Evolutionary conservation across 2,329 filamentous ascomycete species (phyloP), one percentile per base, ranked within the genome.

Genomic region (Penicillium sp.): DNA sequence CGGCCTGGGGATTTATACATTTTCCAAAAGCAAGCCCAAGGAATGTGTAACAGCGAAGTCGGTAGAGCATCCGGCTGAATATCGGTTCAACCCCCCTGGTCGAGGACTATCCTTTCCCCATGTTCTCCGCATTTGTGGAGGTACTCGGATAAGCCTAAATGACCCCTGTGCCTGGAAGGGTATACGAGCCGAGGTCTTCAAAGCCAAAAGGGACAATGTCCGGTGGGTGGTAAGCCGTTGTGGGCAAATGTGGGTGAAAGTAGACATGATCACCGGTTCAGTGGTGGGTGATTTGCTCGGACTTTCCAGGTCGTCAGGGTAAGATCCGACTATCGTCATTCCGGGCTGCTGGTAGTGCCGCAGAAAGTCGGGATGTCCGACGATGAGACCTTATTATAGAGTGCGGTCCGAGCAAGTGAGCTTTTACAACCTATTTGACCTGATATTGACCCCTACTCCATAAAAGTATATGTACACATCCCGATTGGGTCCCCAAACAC

Each of bases 101-200:
- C 31, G 15, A 34, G 13, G 31, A n/a, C 31, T 34, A n/a, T 33
- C 18, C 6, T 39, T 39, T 33, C 18, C 24, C 45, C 31, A 44
- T 16, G 38, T 41, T 48, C 39, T 41, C 50, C 45, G 50, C 50
- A 48, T 43, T 39, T 34, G 42, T 42, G 43, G 49, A 29, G 36
- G 34, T 10, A n/a, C n/a, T 42, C 33, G 48, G 48, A 45, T 41
- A 51, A 51, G 38, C 21, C 38, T 41, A 41, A 13, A 10, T 41
- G 21, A 26, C 21, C 21, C 38, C 10, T 9, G 38, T 21, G 33
- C 48, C 34, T 45, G 28, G 36, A 36, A 36, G 39, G 16, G 16
- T 23, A 41, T n/a, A 34, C 15, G 12, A 5, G 31, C 31, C 31
- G 31, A 34, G 13, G 13, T 34, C 13, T 6, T 16, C 33, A 36